Evolutionary conservation across 768 basidiomycete genomes (phyloP).

Genomic region (Sistotremastrum suecicum): DNA sequence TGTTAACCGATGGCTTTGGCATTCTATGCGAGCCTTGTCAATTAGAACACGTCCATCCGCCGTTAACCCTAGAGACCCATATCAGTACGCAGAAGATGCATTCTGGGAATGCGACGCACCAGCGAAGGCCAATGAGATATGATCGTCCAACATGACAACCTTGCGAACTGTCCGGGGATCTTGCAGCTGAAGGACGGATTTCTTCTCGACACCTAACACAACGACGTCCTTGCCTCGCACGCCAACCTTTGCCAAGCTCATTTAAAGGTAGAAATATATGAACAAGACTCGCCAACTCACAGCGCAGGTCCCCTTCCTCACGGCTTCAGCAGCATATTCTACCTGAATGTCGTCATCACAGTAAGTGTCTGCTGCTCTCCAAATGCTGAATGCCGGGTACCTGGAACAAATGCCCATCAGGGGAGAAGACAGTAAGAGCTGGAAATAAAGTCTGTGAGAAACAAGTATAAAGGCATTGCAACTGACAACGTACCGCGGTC

Average conservation of each 20-base stretch:
- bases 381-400: slow-evolving; percentile 25
- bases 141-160: slow-evolving; percentile 97
- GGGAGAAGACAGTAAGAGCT: slow-evolving; percentile 97
- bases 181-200: slow-evolving; percentile 91
- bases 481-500: slow-evolving; percentile 62
- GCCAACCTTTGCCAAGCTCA: slow-evolving; percentile 51
- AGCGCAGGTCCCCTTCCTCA: slow-evolving; percentile 92
- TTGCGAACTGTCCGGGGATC: slow-evolving; percentile 96
- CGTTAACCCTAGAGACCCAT: slow-evolving; percentile 55
- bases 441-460: slow-evolving; percentile 4
- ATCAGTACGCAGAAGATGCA: slow-evolving; percentile 1
- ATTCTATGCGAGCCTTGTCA: slow-evolving; percentile 95
- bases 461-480: neutral
- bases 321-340: slow-evolving; percentile 97
- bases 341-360: slow-evolving; percentile 41
- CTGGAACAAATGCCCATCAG: slow-evolving; percentile 98
- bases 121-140: slow-evolving; percentile 93
- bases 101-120: slow-evolving; percentile 37
- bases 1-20: slow-evolving; percentile 91
- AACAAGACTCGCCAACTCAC: slow-evolving; percentile 30
- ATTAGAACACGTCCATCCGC: slow-evolving; percentile 96
- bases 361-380: slow-evolving; percentile 6
- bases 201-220: slow-evolving; percentile 97
- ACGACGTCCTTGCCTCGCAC: slow-evolving; percentile 91
- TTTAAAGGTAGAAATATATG: neutral